Conservation (phyloP, 2,329 filamentous ascomycete species). For the Verticillium nubilum region DNA sequence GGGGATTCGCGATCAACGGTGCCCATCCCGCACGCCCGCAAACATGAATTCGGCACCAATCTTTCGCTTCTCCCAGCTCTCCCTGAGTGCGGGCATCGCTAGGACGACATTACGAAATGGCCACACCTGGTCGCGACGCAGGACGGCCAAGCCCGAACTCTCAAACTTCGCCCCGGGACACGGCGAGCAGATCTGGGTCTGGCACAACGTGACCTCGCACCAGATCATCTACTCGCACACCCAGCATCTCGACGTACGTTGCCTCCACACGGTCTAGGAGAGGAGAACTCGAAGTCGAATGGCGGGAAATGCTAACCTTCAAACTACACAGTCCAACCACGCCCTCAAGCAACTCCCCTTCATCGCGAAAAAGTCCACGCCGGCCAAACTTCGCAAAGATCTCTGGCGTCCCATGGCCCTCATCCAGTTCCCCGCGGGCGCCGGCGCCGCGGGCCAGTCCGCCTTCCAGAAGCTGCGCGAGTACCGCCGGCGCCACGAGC, state of each 20-base stretch:
- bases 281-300: neutral
- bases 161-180: slow-evolving; percentile 30
- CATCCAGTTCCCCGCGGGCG: slow-evolving; percentile 50
- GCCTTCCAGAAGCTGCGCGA: slow-evolving; percentile 61
- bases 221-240: slow-evolving; percentile 49
- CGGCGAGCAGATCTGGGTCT: slow-evolving; percentile 55
- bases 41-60: slow-evolving; percentile 31
- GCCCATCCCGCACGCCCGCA: slow-evolving; percentile 12
- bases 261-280: neutral
- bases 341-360: slow-evolving; percentile 55
- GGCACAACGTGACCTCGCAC: slow-evolving; percentile 42
- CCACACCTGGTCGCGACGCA: slow-evolving; percentile 16
- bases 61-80: slow-evolving; percentile 34
- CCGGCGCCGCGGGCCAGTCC: slow-evolving; percentile 48
- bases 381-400: slow-evolving; percentile 59
- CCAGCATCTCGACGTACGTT: slow-evolving; percentile 38
- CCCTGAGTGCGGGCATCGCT: slow-evolving; percentile 26
- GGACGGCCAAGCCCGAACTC: slow-evolving; percentile 14
- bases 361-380: slow-evolving; percentile 63
- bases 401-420: slow-evolving; percentile 59
- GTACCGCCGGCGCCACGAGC: slow-evolving; percentile 57
- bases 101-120: slow-evolving; percentile 35
- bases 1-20: neutral
- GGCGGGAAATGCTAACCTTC: neutral
- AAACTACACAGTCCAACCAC: slow-evolving; percentile 30